Evolutionary conservation across 2,329 filamentous ascomycete genomes (phyloP).

Genomic region (Cytospora paraplurivora): DNA sequence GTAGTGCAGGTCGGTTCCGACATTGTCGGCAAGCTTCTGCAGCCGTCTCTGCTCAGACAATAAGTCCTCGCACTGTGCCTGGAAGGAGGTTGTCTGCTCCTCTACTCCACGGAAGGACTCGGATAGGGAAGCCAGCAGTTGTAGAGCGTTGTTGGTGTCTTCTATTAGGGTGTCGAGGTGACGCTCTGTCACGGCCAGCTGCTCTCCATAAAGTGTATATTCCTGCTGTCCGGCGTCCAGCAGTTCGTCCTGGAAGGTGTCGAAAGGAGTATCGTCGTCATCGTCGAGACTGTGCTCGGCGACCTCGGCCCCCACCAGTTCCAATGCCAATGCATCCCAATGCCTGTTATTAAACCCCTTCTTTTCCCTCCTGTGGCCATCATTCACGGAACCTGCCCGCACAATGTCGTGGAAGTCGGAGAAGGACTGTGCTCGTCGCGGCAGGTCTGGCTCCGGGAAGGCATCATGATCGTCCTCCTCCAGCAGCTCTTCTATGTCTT

Average conservation of each 20-base stretch:
- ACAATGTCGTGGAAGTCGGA: slow-evolving; percentile 73
- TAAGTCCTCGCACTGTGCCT: slow-evolving; percentile 86
- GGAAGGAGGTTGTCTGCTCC: slow-evolving; percentile 88
- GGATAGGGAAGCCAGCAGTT: slow-evolving; percentile 76
- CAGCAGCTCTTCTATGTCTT: slow-evolving; percentile 58
- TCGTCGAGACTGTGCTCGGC: slow-evolving; percentile 31
- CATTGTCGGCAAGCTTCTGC: slow-evolving; percentile 76
- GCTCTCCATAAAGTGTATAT: slow-evolving; percentile 81
- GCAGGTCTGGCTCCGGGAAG: slow-evolving; percentile 67
- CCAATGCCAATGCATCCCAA: slow-evolving; percentile 55
- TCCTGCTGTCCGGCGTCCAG: slow-evolving; percentile 82
- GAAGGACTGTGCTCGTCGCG: slow-evolving; percentile 73
- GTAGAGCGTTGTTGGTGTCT: slow-evolving; percentile 73
- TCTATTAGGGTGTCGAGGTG: slow-evolving; percentile 79
- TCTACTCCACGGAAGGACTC: slow-evolving; percentile 88
- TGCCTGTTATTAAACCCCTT: slow-evolving; percentile 44
- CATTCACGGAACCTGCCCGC: slow-evolving; percentile 54
- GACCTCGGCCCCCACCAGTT: slow-evolving; percentile 18
- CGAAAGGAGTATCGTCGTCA: slow-evolving; percentile 42
- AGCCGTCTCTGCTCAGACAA: slow-evolving; percentile 80
- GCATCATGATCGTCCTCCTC: slow-evolving; percentile 61
- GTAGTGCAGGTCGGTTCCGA: slow-evolving; percentile 89
- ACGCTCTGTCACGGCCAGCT: slow-evolving; percentile 76
- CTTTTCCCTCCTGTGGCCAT: slow-evolving; percentile 49
- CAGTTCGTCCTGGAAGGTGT: slow-evolving; percentile 68